These are phyloP conservation scores for Glebionis coronaria DNA, from an alignment of 129 eudicot genomes.

Conservation along the genomic window DNA sequence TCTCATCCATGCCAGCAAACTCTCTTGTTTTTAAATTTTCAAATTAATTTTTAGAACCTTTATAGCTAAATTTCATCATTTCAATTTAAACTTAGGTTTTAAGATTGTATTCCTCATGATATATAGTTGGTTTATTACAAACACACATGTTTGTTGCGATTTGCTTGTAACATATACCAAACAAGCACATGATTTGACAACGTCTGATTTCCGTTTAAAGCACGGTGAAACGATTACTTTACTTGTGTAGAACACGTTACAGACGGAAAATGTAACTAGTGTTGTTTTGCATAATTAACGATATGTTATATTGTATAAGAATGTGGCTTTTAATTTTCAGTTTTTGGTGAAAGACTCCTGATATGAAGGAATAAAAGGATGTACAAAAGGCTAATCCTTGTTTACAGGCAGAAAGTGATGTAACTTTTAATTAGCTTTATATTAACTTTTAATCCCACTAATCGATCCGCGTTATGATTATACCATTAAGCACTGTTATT, in stretches of 20 bases:
- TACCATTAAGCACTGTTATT: slow-evolving; percentile 22
- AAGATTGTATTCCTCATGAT: slow-evolving; percentile 19
- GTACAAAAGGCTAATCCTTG: slow-evolving; percentile 29
- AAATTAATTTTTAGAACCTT: not conserved
- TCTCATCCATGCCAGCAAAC: slow-evolving; percentile 20
- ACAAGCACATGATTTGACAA: slow-evolving; percentile 24
- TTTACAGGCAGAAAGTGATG: slow-evolving; percentile 30
- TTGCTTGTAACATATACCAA: slow-evolving; percentile 23
- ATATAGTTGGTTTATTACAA: slow-evolving; percentile 25
- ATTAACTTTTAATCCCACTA: slow-evolving; percentile 32
- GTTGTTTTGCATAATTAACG: not conserved
- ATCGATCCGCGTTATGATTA: slow-evolving; percentile 20
- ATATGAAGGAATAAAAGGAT: slow-evolving; percentile 23
- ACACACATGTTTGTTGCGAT: slow-evolving; percentile 19
- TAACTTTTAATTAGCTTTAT: slow-evolving; percentile 31
- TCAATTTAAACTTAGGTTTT: slow-evolving; percentile 11
- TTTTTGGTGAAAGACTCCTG: slow-evolving; percentile 13
- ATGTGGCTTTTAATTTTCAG: not conserved
- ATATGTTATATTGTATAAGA: slow-evolving; percentile 3
- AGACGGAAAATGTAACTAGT: not conserved
- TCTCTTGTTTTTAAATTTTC: slow-evolving; percentile 2
- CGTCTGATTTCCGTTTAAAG: slow-evolving; percentile 15
- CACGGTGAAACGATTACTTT: slow-evolving; percentile 9
- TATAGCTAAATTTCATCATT: not conserved
- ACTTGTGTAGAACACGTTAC: slow-evolving; percentile 14